Evolutionary conservation across 768 basidiomycete genomes (phyloP), one percentile per base, ranked within the genome.

Genomic region (Suillus sp.): DNA sequence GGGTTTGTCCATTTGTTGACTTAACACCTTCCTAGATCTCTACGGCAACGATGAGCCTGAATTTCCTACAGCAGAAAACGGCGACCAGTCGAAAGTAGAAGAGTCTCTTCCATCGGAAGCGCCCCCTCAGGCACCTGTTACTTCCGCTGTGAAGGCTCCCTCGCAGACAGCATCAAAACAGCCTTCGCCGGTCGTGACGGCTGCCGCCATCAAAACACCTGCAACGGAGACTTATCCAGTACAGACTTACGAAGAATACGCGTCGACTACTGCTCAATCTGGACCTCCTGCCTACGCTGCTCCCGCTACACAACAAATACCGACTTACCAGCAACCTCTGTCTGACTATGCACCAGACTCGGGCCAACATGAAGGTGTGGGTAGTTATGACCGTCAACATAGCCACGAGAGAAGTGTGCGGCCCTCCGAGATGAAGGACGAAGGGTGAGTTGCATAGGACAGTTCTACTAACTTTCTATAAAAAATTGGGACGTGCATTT

Each of bases 341-440:
- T 74, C 78, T 4, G 87, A 88, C 47, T 86, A 86, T 69, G 77
- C 79, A 30, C 75, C 25, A 30, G 56, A 57, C 22, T 2, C 40
- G 25, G 38, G 56, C 27, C 74, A 74, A 45, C 73, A 75, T 32
- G 37, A 66, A 35, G 73, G 62, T 27, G 78, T 80, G 18, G 78
- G 79, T 30, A 78, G 71, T 35, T 84, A 80, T 63, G 68, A 82
- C 69, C 72, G 75, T 77, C 34, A 75, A 56, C 79, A 30, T 76
- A 78, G 59, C 80, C 81, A 75, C 27, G 87, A 90, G 72, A 84
- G 92, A 51, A 87, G 85, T 38, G 79, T 95, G 18, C 84, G 92
- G 38, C 92, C 92, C 20, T 90, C 90, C 13, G 95, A 97, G 76
- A 95, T 94, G 93, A 94, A 95, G 76, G 96, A 97, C 69, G 95